Percentiles rank a stretch among this genome's conserved stretches.
These are phyloP conservation scores for Ettlia oleoabundans DNA, from an alignment of 139 green algal genomes.

Conservation along the genomic window DNA sequence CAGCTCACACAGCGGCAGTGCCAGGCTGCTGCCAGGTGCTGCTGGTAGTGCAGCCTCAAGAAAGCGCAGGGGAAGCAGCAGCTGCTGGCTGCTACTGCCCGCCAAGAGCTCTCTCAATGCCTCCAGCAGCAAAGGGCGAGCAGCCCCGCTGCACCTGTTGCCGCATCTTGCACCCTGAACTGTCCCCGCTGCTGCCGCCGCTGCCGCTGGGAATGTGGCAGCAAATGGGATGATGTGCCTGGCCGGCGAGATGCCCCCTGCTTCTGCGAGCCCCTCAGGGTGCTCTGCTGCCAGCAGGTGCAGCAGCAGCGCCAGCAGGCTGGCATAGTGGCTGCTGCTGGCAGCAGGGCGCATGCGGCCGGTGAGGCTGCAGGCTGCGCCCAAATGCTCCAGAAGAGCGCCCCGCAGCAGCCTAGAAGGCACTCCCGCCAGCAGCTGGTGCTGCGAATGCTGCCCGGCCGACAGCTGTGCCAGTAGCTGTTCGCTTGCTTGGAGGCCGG, in stretches of 20 bases:
- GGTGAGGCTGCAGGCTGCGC: constrained; percentile 1
- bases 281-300: constrained; percentile 6
- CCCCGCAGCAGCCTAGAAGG: not conserved
- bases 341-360: constrained; percentile 23
- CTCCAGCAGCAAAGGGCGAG: constrained; percentile 6
- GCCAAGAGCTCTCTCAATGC: constrained; percentile 28
- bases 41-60: constrained; percentile 14
- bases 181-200: not conserved
- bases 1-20: constrained; percentile 35
- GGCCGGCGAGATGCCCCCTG: not conserved
- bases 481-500: not conserved
- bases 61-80: constrained; percentile 30
- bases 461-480: not conserved
- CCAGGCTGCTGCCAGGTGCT: not conserved
- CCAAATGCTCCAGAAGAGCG: constrained; percentile 14
- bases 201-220: constrained; percentile 38
- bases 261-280: not conserved
- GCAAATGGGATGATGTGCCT: constrained; percentile 30
- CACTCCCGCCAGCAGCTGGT: no score
- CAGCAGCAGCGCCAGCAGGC: constrained; percentile 29
- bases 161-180: not conserved
- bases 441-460: not conserved
- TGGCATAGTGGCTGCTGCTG: constrained; percentile 21
- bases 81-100: constrained; percentile 43
- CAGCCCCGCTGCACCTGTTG: no score